phyloP scores from a whole-genome alignment of 2,329 filamentous ascomycete species.

The Neofusicoccum parvum region DNA sequence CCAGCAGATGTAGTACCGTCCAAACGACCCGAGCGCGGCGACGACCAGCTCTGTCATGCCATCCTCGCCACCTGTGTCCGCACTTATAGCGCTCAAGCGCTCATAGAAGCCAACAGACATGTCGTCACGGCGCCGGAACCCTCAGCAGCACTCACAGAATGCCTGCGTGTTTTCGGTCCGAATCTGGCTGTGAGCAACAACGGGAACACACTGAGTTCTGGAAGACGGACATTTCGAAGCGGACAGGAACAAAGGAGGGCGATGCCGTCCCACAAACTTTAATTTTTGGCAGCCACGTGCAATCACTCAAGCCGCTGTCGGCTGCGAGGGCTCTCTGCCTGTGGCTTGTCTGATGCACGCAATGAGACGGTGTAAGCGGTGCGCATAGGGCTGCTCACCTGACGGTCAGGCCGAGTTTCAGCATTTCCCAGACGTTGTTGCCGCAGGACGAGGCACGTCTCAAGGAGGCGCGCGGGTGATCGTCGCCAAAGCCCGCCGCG shows the following conservation, averaged over 20 bases:
- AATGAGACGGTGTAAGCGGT: neutral
- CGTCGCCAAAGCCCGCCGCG: neutral
- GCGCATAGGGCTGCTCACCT: constrained; percentile 6
- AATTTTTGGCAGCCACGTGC: constrained; percentile 2
- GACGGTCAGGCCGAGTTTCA: constrained; percentile 6
- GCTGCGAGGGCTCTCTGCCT: neutral
- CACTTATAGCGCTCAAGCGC: constrained; percentile 35
- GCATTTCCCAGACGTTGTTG: neutral
- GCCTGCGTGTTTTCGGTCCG: neutral
- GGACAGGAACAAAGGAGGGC: neutral
- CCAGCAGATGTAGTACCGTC: constrained; percentile 45
- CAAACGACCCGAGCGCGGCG: constrained; percentile 44
- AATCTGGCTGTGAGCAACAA: neutral
- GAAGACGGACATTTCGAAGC: constrained; percentile 1
- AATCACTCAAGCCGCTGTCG: neutral
- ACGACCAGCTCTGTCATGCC: constrained; percentile 42
- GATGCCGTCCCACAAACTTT: neutral
- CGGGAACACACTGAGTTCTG: neutral
- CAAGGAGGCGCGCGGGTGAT: constrained; percentile 10
- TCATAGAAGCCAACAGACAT: constrained; percentile 34
- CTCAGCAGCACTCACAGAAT: constrained; percentile 4
- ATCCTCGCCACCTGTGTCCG: constrained; percentile 34
- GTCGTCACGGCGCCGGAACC: neutral
- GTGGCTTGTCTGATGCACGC: neutral
- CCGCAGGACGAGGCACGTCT: constrained; percentile 6